Base-by-base conservation (phyloP, 2,329 filamentous ascomycete genomes). In the Colletotrichum higginsianum region DNA sequence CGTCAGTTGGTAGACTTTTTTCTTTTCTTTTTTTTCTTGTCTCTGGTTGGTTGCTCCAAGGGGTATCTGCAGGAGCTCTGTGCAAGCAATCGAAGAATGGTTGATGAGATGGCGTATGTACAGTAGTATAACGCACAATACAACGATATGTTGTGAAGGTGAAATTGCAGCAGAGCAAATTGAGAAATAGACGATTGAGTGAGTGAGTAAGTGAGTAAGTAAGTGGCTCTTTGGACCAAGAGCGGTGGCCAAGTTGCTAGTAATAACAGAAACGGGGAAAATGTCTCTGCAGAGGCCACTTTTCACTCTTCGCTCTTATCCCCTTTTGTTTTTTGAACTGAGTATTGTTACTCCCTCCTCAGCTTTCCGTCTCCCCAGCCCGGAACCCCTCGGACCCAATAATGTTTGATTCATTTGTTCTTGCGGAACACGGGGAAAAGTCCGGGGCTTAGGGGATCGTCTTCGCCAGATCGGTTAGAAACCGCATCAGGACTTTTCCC, bases 381-480 rank as follows among this genome's bases (percentile, higher is more conserved):
- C n/a, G 35, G 60, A 46, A 23, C 15, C 23, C 50, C 53, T 30
- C 49, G 30, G 60, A 23, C 66, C 69, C 40, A 57, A 65, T 57
- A n/a, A 21, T n/a, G 13, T 23, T 65, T 44, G 55, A 53, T 58
- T 68, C 40, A 72, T 47, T 44, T 63, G 66, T 64, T 69, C 58
- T 72, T 68, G 49, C 65, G 69, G 68, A 65, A 71, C 38, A 71
- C 58, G 68, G 69, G 58, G 60, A 60, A 68, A 68, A 67, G 60
- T 68, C 68, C 64, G 69, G 58, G 67, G 68, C 47, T 61, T 38
- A 21, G 13, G 46, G 13, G 49, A 70, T 55, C 50, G 60, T 38
- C 50, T 52, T 62, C 35, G 52, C 52, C 35, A 55, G 61, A 55
- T 55, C 23, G 68, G 50, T 21, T 35, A 26, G n/a, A 23, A 23